phyloP scores from a whole-genome alignment of 2,329 filamentous ascomycete species.

The Bimuria novae-zelandiae region DNA sequence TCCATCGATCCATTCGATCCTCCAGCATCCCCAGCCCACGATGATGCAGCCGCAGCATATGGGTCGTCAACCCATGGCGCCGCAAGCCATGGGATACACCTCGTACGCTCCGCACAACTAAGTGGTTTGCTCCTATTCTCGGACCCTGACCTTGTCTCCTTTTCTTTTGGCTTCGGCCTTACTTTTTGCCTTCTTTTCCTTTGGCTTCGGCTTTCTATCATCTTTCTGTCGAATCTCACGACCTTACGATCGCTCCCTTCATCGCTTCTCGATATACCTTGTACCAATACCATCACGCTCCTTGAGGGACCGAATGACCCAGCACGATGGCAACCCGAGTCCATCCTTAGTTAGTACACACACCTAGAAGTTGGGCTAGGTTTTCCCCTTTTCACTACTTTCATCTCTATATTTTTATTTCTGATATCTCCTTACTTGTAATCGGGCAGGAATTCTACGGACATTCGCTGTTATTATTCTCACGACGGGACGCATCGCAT shows the following conservation, averaged over 20 bases:
- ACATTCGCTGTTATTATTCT: constrained; percentile 2
- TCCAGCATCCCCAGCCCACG: constrained; percentile 23
- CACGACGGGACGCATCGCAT: constrained; percentile 4
- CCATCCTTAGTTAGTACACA: constrained; percentile 1
- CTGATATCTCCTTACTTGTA: not conserved
- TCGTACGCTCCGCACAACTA: constrained; percentile 19
- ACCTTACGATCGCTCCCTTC: constrained; percentile 19
- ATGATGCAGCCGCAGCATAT: constrained; percentile 14
- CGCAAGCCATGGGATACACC: constrained; percentile 28
- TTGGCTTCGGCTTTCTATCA: constrained; percentile 2
- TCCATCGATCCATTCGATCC: constrained; percentile 48
- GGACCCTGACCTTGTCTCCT: not conserved
- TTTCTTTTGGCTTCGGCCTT: constrained; percentile 18
- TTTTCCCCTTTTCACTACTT: not conserved
- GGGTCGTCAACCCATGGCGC: no score
- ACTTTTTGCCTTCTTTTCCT: constrained; percentile 18
- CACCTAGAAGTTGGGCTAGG: constrained; percentile 22
- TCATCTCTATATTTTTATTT: not conserved
- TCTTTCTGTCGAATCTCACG: constrained; percentile 10
- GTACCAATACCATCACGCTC: constrained; percentile 8
- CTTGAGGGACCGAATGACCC: not conserved
- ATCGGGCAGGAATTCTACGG: not conserved
- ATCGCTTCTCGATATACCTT: constrained; percentile 2
- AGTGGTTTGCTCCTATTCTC: not conserved
- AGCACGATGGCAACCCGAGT: constrained; percentile 5